These are phyloP conservation scores for Monsonia emarginata DNA, from an alignment of 441 rosid species.

Conservation along the genomic window DNA sequence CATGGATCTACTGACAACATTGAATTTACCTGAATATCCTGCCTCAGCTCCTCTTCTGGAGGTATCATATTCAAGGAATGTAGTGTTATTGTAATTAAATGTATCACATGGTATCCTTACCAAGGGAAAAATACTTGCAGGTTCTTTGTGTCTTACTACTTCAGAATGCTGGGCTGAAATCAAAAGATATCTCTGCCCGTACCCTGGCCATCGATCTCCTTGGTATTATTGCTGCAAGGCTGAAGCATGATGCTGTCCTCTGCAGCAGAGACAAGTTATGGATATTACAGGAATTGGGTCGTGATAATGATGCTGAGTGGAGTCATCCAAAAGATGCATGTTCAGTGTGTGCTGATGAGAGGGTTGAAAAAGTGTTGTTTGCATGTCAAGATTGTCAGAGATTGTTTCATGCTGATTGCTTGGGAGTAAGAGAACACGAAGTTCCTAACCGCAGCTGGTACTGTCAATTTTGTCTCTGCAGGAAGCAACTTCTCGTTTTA, in stretches of 20 bases:
- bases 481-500: constrained; percentile 79
- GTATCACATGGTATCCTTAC: constrained; percentile 16
- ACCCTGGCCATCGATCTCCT: constrained; percentile 91
- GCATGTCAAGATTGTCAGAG: constrained; percentile 73
- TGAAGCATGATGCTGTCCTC: constrained; percentile 74
- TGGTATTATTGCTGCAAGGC: constrained; percentile 84
- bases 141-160: constrained; percentile 92
- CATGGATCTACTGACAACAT: constrained; percentile 71
- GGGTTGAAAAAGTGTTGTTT: constrained; percentile 48
- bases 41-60: constrained; percentile 87
- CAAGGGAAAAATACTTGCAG: constrained; percentile 41
- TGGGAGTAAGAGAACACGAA: constrained; percentile 74
- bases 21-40: constrained; percentile 93
- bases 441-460: constrained; percentile 59
- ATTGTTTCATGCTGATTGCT: constrained; percentile 82
- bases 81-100: constrained; percentile 13
- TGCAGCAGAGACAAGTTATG: constrained; percentile 51
- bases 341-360: constrained; percentile 59
- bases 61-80: constrained; percentile 34
- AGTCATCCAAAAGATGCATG: constrained; percentile 49
- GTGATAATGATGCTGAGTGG: constrained; percentile 34
- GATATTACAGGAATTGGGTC: constrained; percentile 49
- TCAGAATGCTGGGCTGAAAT: constrained; percentile 94
- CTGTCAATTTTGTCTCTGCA: constrained; percentile 74
- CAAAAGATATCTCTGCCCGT: constrained; percentile 82